These are phyloP conservation scores for Globisporangium spinosum DNA, from an alignment of 352 stramenopile species.

Conservation along the genomic window DNA sequence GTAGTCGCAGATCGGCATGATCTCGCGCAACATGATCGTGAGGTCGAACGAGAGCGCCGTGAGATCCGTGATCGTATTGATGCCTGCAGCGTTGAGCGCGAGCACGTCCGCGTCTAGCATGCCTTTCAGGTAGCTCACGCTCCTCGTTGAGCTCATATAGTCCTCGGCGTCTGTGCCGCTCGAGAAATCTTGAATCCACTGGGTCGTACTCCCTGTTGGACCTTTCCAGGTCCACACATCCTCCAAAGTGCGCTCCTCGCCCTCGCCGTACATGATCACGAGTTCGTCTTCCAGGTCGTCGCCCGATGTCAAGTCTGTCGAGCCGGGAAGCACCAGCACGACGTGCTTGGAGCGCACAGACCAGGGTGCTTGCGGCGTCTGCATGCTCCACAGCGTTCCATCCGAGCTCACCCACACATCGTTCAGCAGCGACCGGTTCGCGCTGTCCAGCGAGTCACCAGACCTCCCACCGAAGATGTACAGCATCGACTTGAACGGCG, in stretches of 20 bases:
- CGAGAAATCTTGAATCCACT: slow-evolving; percentile 54
- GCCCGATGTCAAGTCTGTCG: slow-evolving; percentile 34
- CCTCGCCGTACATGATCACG: slow-evolving; percentile 59
- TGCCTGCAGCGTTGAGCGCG: slow-evolving; percentile 46
- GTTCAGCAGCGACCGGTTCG: slow-evolving; percentile 42
- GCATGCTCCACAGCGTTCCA: slow-evolving; percentile 40
- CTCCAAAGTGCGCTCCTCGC: slow-evolving; percentile 48
- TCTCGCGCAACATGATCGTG: slow-evolving; percentile 42
- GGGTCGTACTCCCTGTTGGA: not conserved
- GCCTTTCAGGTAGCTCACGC: slow-evolving; percentile 42
- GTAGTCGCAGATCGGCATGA: slow-evolving; percentile 73
- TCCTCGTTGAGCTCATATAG: slow-evolving; percentile 47
- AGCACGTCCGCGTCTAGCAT: slow-evolving; percentile 52
- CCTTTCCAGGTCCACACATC: slow-evolving; percentile 71
- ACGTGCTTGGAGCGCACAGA: slow-evolving; percentile 52
- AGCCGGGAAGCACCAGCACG: slow-evolving; percentile 36
- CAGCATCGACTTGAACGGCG: slow-evolving; percentile 48
- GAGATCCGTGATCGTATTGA: slow-evolving; percentile 84
- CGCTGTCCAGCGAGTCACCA: slow-evolving; percentile 23
- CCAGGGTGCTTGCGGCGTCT: slow-evolving; percentile 36
- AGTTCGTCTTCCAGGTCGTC: slow-evolving; percentile 50
- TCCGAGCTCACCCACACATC: slow-evolving; percentile 63
- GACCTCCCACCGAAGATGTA: slow-evolving; percentile 60
- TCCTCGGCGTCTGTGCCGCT: slow-evolving; percentile 23
- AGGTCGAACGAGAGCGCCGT: slow-evolving; percentile 46